A percentile compares a stretch with the other conserved stretches of the same genome.
Evolutionary conservation across 2,329 filamentous ascomycete genomes (phyloP).

Genomic region (Fusarium sp.): DNA sequence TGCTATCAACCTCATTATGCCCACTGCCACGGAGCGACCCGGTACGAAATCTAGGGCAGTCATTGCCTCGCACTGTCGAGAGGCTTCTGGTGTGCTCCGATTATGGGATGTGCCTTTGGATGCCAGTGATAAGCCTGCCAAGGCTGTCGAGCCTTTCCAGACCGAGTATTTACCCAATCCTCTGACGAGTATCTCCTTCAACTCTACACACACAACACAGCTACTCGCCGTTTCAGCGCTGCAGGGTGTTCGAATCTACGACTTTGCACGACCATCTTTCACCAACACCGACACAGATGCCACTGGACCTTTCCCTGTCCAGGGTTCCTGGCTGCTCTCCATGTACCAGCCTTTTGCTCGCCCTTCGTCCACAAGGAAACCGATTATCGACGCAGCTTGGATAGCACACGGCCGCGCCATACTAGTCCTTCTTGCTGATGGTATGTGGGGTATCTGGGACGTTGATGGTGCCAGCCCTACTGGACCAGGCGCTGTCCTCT

Average conservation of each 20-base stretch:
- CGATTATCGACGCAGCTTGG: constrained; percentile 72
- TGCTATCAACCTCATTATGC: constrained; percentile 63
- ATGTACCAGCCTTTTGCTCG: constrained; percentile 68
- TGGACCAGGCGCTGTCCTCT: constrained; percentile 54
- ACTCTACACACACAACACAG: constrained; percentile 67
- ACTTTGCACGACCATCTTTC: constrained; percentile 65
- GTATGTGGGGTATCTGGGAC: constrained; percentile 77
- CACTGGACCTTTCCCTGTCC: constrained; percentile 62
- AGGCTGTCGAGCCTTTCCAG: constrained; percentile 64
- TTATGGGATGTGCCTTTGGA: constrained; percentile 69
- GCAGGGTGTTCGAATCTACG: constrained; percentile 70
- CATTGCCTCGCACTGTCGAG: constrained; percentile 69
- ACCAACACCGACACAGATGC: constrained; percentile 64
- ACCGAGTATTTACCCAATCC: constrained; percentile 67
- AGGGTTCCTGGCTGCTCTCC: constrained; percentile 73
- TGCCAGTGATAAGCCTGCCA: constrained; percentile 44
- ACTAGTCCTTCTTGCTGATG: constrained; percentile 68
- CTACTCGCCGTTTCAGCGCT: constrained; percentile 66
- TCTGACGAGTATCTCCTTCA: constrained; percentile 68
- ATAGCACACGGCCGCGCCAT: constrained; percentile 69
- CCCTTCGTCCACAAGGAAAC: constrained; percentile 63
- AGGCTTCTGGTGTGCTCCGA: constrained; percentile 68
- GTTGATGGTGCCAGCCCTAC: constrained; percentile 67
- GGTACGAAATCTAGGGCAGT: constrained; percentile 57
- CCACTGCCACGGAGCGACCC: constrained; percentile 54